phyloP scores from a whole-genome alignment of 495 filamentous ascomycete genomes.

The Trichocladium uniseriatum region DNA sequence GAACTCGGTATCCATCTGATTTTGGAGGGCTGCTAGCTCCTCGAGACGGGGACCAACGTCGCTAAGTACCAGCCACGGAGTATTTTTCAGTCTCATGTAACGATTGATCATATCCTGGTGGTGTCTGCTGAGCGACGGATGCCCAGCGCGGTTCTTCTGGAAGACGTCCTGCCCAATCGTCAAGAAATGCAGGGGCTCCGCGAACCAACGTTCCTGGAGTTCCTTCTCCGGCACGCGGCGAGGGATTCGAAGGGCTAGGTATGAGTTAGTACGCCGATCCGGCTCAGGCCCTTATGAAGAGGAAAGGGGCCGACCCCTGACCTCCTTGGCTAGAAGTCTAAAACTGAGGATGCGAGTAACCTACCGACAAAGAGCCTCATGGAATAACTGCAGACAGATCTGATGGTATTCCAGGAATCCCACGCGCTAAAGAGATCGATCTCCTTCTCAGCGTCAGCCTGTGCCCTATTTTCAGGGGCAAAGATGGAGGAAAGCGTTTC shows the following conservation, averaged over 20 bases:
- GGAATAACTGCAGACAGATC: constrained; percentile 80
- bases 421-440: constrained; percentile 66
- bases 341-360: constrained; percentile 19
- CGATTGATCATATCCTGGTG: constrained; percentile 72
- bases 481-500: constrained; percentile 31
- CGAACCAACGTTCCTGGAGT: constrained; percentile 85
- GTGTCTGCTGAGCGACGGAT: constrained; percentile 69
- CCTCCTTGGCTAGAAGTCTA: neutral
- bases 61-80: constrained; percentile 73
- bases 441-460: constrained; percentile 21
- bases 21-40: constrained; percentile 37
- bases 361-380: constrained; percentile 76
- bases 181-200: constrained; percentile 79
- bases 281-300: neutral
- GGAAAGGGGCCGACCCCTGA: neutral
- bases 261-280: constrained; percentile 1
- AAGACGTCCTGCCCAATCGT: constrained; percentile 60
- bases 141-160: constrained; percentile 65
- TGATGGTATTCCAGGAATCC: constrained; percentile 89
- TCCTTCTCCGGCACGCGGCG: constrained; percentile 62
- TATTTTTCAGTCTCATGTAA: constrained; percentile 72
- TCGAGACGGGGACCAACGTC: constrained; percentile 62
- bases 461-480: constrained; percentile 13
- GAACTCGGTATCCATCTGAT: constrained; percentile 38
- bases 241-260: constrained; percentile 65